Evolutionary conservation across 2,329 filamentous ascomycete genomes (phyloP), one percentile per base, ranked within the genome.

Genomic region (Penicillium sp.): DNA sequence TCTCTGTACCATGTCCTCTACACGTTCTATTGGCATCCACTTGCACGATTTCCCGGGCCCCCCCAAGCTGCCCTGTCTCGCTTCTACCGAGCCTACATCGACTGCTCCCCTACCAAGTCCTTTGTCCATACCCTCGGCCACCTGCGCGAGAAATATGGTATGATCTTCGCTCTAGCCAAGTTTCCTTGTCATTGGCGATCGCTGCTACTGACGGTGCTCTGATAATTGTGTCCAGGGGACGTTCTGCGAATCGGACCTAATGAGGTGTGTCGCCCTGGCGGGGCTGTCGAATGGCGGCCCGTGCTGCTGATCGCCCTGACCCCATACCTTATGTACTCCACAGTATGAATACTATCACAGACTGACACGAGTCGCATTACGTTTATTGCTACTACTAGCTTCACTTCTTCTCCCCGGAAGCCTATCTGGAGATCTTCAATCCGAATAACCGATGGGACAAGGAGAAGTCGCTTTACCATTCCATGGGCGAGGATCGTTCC

Each of bases 341-440:
- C 7, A 13, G 5, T 9, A 35, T 35, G 31, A 9, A 35, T 9
- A 9, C 21, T 21, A 1, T 35, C 31, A 35, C 8, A 35, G 2
- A 35, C 13, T 35, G 8, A 35, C 8, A 35, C 13, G 8, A 35
- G 8, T 35, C 8, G 31, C 11, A 41, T 17, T 3, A 11, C 35
- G 8, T 15, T 41, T 2, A 5, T 5, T 15, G 1, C 21, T 21
- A 21, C 21, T 41, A 29, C 7, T 44, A 61, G 59, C 49, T 61
- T 3, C 59, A 61, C 53, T 61, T 61, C 44, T 29, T 19, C 21
- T 47, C 47, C 2, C 53, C 59, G 1, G 11, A 23, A 0, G 54
- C 59, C 1, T 61, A 57, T 29, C 41, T 57, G 19, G 59, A 61
- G 41, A 61, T 61, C 38, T 57, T 48, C 29, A 57, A 44, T 46